Percentiles rank a stretch among this genome's conserved stretches.
phyloP scores from a whole-genome alignment of 2,329 filamentous ascomycete genomes.

The Aspergillus proliferans region DNA sequence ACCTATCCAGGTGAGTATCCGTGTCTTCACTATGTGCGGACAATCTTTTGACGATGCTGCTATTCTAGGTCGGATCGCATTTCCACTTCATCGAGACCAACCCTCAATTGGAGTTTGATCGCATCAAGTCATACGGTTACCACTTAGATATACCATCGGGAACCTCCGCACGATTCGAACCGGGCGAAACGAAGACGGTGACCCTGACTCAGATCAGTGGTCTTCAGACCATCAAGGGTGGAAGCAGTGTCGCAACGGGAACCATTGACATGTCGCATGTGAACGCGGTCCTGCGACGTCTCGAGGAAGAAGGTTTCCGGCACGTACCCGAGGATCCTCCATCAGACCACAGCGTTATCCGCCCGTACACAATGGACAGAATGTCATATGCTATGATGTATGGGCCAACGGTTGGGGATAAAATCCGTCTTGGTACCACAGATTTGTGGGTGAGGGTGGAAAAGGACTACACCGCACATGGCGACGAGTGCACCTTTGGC shows the following conservation, averaged over 20 bases:
- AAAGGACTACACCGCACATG: conserved; percentile 70
- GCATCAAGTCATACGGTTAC: conserved; percentile 69
- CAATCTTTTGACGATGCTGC: neutral
- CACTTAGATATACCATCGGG: conserved; percentile 80
- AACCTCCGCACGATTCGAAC: conserved; percentile 83
- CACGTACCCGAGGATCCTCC: conserved; percentile 59
- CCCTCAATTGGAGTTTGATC: conserved; percentile 76
- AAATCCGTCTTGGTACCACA: conserved; percentile 68
- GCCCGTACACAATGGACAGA: conserved; percentile 62
- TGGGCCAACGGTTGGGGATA: conserved; percentile 77
- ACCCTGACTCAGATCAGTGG: conserved; percentile 79
- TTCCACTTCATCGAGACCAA: conserved; percentile 92
- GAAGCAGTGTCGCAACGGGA: conserved; percentile 69
- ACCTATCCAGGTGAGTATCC: conserved; percentile 65
- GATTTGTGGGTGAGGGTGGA: conserved; percentile 85
- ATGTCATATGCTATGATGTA: conserved; percentile 77
- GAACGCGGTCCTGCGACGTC: conserved; percentile 56
- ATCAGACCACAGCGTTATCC: conserved; percentile 47
- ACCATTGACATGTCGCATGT: conserved; percentile 56
- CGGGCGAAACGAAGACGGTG: conserved; percentile 80
- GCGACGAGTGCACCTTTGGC: conserved; percentile 87
- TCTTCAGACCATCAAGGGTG: conserved; percentile 67
- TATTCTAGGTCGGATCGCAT: conserved; percentile 64
- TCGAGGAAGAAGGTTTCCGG: conserved; percentile 67
- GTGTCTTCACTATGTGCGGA: neutral